Percentiles rank a stretch among this genome's conserved stretches.
Evolutionary conservation across 805 yeast genomes (phyloP).

Genomic region (Wickerhamomyces bovis): DNA sequence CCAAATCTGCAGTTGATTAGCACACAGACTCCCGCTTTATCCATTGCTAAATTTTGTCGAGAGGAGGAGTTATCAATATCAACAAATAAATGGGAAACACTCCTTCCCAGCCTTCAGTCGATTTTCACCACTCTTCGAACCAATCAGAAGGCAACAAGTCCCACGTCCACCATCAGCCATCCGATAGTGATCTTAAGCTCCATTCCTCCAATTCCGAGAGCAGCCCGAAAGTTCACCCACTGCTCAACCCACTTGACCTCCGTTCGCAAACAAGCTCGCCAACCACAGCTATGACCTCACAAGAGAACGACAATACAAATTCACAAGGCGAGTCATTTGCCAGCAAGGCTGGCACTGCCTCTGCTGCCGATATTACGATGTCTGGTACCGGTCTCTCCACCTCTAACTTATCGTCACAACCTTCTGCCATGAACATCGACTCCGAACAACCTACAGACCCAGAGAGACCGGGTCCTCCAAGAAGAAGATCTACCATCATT

Average conservation of each 20-base stretch:
- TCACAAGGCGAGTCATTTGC: neutral
- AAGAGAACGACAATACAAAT: conserved; percentile 1
- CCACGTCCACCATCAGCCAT: neutral
- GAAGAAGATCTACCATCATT: conserved; percentile 67
- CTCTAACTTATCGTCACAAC: conserved; percentile 17
- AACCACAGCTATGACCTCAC: conserved; percentile 14
- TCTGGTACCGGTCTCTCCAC: conserved; percentile 21
- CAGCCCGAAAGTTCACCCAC: conserved; percentile 12
- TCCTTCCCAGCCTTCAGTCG: conserved; percentile 9
- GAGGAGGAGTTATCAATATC: neutral
- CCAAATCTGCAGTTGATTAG: neutral
- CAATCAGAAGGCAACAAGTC: neutral
- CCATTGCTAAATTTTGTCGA: neutral
- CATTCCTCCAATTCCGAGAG: neutral
- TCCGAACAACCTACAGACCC: conserved; percentile 1
- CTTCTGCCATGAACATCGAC: conserved; percentile 23
- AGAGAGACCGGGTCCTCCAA: conserved; percentile 17
- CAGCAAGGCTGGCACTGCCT: conserved; percentile 4
- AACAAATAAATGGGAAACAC: conserved; percentile 12
- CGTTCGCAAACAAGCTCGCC: conserved; percentile 15
- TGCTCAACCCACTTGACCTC: conserved; percentile 13
- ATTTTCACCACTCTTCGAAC: neutral
- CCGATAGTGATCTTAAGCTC: neutral
- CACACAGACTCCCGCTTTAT: neutral
- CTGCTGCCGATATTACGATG: conserved; percentile 23